Conservation (phyloP, 2,329 filamentous ascomycete species). For the Colletotrichum tropicale region DNA sequence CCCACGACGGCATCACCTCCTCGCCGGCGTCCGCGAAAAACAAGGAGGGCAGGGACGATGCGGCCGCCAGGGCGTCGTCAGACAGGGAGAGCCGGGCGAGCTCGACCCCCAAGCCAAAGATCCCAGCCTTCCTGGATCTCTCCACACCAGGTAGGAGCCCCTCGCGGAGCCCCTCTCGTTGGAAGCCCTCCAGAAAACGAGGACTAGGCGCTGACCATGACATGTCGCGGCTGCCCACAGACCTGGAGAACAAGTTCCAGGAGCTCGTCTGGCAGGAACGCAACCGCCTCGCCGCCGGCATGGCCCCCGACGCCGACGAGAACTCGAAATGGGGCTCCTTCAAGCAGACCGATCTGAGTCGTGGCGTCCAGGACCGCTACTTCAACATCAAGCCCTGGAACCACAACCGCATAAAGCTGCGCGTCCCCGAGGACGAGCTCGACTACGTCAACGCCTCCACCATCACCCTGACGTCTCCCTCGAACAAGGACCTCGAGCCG, state of each 20-base stretch:
- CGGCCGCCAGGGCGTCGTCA: background rate
- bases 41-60: background rate
- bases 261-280: slow-evolving; percentile 61
- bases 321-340: slow-evolving; percentile 37
- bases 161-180: background rate
- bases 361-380: slow-evolving; percentile 75
- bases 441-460: slow-evolving; percentile 87
- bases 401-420: slow-evolving; percentile 81
- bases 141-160: slow-evolving; percentile 38
- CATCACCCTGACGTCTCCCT: slow-evolving; percentile 58
- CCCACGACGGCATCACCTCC: slow-evolving; percentile 36
- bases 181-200: background rate
- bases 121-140: slow-evolving; percentile 44
- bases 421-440: slow-evolving; percentile 73
- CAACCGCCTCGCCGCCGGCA: slow-evolving; percentile 45
- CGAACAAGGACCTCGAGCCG: slow-evolving; percentile 40
- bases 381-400: slow-evolving; percentile 89
- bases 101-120: slow-evolving; percentile 23
- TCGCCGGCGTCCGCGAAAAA: slow-evolving; percentile 19
- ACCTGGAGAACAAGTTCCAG: slow-evolving; percentile 45
- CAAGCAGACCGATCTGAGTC: slow-evolving; percentile 36
- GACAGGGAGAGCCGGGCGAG: background rate
- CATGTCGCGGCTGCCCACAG: background rate
- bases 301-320: slow-evolving; percentile 36
- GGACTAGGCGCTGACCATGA: slow-evolving; percentile 7